phyloP scores from a whole-genome alignment of 2,329 filamentous ascomycete species.

The Colletotrichum godetiae region DNA sequence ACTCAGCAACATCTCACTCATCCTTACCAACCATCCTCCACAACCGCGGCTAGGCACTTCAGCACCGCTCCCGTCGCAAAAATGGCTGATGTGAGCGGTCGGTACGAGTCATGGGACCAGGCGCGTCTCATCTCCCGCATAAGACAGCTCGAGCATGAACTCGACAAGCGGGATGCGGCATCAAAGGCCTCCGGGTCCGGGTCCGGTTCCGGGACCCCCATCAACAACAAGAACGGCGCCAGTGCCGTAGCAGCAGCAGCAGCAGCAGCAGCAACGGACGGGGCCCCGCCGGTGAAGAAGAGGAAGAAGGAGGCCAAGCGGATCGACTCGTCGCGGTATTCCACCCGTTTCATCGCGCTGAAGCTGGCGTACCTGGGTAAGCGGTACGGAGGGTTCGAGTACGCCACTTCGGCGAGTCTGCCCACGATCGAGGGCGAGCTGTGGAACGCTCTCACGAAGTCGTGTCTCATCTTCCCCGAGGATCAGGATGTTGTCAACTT shows the following conservation, averaged over 20 bases:
- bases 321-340: constrained; percentile 85
- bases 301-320: constrained; percentile 51
- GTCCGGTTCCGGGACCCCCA: background rate
- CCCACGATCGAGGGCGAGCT: constrained; percentile 93
- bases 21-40: background rate
- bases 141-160: constrained; percentile 72
- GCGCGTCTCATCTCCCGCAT: constrained; percentile 77
- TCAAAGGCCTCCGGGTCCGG: constrained; percentile 11
- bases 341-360: constrained; percentile 85
- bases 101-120: constrained; percentile 76
- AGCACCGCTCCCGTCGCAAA: constrained; percentile 17
- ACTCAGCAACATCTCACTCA: constrained; percentile 1
- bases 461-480: constrained; percentile 82
- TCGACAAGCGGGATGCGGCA: constrained; percentile 62
- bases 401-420: constrained; percentile 76
- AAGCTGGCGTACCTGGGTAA: constrained; percentile 95
- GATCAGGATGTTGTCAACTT: constrained; percentile 76
- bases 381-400: constrained; percentile 93
- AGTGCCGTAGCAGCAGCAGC: background rate
- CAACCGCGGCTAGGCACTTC: background rate
- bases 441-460: constrained; percentile 89
- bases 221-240: background rate
- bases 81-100: constrained; percentile 40
- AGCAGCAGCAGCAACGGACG: background rate
- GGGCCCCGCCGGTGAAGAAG: constrained; percentile 41